Conservation (phyloP, 106 monocot species). For the Hemerocallis citrina region DNA sequence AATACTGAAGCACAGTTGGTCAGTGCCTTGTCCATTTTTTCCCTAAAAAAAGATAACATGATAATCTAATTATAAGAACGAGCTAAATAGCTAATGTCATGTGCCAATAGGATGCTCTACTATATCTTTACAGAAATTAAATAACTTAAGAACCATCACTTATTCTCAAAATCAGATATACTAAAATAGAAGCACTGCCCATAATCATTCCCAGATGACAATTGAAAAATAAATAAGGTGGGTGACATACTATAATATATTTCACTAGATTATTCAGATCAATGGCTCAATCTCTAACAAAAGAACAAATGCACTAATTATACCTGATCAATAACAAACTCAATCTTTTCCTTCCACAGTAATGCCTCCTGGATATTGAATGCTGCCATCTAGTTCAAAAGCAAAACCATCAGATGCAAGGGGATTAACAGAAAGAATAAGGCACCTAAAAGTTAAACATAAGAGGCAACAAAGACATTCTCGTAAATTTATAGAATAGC, state of each 20-base stretch:
- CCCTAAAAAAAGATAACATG: too few relatives aligned
- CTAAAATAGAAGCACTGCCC: background rate
- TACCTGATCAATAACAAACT: conserved; percentile 67
- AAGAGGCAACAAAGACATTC: conserved; percentile 3
- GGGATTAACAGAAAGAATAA: background rate
- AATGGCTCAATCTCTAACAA: too few relatives aligned
- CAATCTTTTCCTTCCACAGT: conserved; percentile 62
- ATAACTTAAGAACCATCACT: too few relatives aligned
- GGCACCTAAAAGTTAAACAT: background rate
- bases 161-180: too few relatives aligned
- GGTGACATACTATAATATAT: background rate
- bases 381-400: conserved; percentile 50
- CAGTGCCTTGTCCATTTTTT: too few relatives aligned
- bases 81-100: too few relatives aligned
- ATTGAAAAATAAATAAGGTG: background rate
- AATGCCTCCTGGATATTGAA: conserved; percentile 66
- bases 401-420: background rate
- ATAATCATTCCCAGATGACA: background rate
- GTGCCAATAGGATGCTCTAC: too few relatives aligned
- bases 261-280: too few relatives aligned
- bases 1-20: too few relatives aligned
- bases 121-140: too few relatives aligned
- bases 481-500: background rate
- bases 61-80: too few relatives aligned
- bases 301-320: background rate